Base-by-base conservation (phyloP, 1,139 yeast species). In the Geotrichum histeridarum region DNA sequence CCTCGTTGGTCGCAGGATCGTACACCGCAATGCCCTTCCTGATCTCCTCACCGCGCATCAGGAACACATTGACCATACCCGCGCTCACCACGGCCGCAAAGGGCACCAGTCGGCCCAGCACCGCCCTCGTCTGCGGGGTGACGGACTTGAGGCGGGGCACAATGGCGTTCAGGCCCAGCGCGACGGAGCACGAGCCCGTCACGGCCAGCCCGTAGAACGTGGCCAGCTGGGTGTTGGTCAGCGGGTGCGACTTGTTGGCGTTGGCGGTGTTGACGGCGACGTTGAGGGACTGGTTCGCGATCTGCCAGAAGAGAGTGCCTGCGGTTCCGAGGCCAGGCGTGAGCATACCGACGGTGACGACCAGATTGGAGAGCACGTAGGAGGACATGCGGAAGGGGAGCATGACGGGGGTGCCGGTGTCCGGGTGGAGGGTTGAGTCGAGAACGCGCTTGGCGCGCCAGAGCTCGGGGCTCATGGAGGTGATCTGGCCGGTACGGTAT, bases 41-140 rank as follows among this genome's bases (percentile, higher is more conserved):
- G 67, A 93, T 83, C 72, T 93, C 99, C 71, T 90, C 95, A 58
- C 94, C 82, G 73, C 99, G 83, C 99, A 93, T 93, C 61, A 94
- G 77, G 66, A 88, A 88, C 32, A 93, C 97, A 64, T 93, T 93
- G 43, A 90, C 95, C 39, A 91, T 77, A 67, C 98, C 98, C 0
- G 99, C 99, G 48, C 94, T 83, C 0, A 91, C 97, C 41, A 93
- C 99, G 3, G 99, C 99, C 1, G 98, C 98, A 72, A 93, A 93
- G 5, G 99, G 99, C 6, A 93, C 96, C 57, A 93, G 77, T 63
- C 99, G 82, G 42, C 91, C 84, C 59, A 93, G 73, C 46, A 91
- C 77, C 64, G 84, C 72, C 66, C 77, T 82, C 11, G 97, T 83
- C 58, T 74, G 76, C 2, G 95, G 84, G n/a, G 79, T 70, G 33